phyloP scores from a whole-genome alignment of 352 stramenopile species.

The Hyaloperonospora arabidopsidis region DNA sequence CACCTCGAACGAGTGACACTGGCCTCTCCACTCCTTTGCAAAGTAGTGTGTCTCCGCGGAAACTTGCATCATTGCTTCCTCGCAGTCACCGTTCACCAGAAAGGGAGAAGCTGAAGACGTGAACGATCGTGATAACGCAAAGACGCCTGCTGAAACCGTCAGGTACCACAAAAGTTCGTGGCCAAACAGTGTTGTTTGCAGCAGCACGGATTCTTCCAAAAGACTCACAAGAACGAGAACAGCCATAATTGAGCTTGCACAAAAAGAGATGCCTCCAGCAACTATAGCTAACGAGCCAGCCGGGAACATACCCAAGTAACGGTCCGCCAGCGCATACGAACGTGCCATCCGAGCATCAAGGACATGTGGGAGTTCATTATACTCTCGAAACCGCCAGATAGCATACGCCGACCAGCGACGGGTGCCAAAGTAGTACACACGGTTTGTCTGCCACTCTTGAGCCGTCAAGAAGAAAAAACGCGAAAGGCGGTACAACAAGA shows the following conservation, averaged over 20 bases:
- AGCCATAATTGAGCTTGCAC: slow-evolving; percentile 92
- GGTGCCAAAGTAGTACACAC: slow-evolving; percentile 91
- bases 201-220: slow-evolving; percentile 91
- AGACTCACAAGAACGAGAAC: slow-evolving; percentile 90
- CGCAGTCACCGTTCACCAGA: slow-evolving; percentile 64
- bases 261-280: slow-evolving; percentile 91
- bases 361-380: slow-evolving; percentile 97
- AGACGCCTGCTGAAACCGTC: slow-evolving; percentile 83
- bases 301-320: slow-evolving; percentile 93
- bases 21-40: slow-evolving; percentile 88
- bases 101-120: slow-evolving; percentile 63
- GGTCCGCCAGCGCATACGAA: slow-evolving; percentile 87
- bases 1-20: slow-evolving; percentile 82
- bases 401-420: slow-evolving; percentile 89
- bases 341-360: slow-evolving; percentile 91
- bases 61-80: slow-evolving; percentile 80
- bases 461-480: slow-evolving; percentile 96
- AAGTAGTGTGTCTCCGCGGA: slow-evolving; percentile 94
- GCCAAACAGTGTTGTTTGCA: slow-evolving; percentile 91
- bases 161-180: slow-evolving; percentile 97
- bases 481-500: slow-evolving; percentile 94
- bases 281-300: slow-evolving; percentile 84
- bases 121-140: slow-evolving; percentile 76
- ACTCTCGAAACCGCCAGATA: slow-evolving; percentile 92
- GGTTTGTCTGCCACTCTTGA: slow-evolving; percentile 91